Conservation (phyloP, 2,329 filamentous ascomycete genomes). For the Ascochyta koolunga region DNA sequence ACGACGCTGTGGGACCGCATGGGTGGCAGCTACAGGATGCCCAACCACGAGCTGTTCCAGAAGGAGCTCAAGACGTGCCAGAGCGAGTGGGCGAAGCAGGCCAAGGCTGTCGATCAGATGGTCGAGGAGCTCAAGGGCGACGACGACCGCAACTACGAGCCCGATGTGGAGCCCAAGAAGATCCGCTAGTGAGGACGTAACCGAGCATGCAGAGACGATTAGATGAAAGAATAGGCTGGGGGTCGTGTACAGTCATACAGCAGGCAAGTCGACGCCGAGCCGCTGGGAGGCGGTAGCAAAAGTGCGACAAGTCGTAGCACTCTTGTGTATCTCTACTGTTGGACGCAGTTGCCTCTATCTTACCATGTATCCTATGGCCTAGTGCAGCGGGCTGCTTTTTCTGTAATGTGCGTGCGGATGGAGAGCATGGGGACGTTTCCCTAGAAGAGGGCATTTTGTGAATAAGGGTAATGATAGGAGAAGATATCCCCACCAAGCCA, state of each 20-base stretch:
- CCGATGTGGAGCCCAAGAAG: conserved; percentile 49
- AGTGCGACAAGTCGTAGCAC: background rate
- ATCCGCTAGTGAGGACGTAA: conserved; percentile 28
- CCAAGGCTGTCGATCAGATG: conserved; percentile 75
- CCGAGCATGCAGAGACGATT: background rate
- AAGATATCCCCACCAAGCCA: no score
- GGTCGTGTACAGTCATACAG: no score
- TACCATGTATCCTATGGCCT: background rate
- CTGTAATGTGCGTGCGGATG: background rate
- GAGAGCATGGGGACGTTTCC: no score
- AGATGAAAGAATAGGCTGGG: background rate
- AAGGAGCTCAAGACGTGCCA: conserved; percentile 85
- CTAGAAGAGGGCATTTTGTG: no score
- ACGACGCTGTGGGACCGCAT: conserved; percentile 90
- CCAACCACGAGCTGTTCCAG: conserved; percentile 83
- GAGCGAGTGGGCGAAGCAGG: conserved; percentile 79
- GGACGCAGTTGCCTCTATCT: background rate
- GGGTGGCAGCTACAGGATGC: conserved; percentile 83
- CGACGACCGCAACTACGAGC: conserved; percentile 54
- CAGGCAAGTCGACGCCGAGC: background rate
- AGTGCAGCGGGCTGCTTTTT: background rate
- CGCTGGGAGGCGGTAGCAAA: background rate
- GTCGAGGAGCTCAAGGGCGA: conserved; percentile 73
- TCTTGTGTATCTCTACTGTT: background rate
- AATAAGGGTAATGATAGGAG: no score